A percentile compares a stretch with the other conserved stretches of the same genome.
Evolutionary conservation across 805 yeast species (phyloP).

Genomic region (Soucietia sequanensis): DNA sequence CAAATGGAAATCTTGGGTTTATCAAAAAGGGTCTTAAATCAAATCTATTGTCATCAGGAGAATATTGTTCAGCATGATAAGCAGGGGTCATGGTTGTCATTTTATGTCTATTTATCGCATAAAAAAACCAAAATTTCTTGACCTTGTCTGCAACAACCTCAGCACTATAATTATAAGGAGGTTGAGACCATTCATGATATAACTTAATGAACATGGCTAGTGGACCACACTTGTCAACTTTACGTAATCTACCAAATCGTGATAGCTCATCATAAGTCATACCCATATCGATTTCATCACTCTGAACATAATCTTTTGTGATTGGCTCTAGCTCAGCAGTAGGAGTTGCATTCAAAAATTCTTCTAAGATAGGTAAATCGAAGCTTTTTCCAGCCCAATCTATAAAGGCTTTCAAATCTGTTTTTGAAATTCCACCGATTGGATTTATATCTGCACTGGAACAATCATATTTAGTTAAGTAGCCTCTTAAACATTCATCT

Average conservation of each 20-base stretch:
- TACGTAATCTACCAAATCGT: constrained; percentile 84
- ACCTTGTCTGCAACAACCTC: constrained; percentile 89
- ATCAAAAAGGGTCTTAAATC: constrained; percentile 96
- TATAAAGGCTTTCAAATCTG: constrained; percentile 85
- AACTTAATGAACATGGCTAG: constrained; percentile 89
- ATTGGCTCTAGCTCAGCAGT: constrained; percentile 98
- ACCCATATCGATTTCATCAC: constrained; percentile 98
- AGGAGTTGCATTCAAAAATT: constrained; percentile 88
- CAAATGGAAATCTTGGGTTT: constrained; percentile 86
- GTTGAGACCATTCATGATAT: constrained; percentile 89
- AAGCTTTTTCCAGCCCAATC: constrained; percentile 70
- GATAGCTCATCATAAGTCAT: constrained; percentile 94
- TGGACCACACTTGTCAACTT: constrained; percentile 94
- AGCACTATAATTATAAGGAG: constrained; percentile 62
- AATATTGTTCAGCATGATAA: constrained; percentile 96
- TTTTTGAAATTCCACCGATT: constrained; percentile 97
- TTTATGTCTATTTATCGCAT: constrained; percentile 94
- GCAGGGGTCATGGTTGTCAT: constrained; percentile 97
- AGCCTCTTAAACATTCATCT: constrained; percentile 94
- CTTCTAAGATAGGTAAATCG: constrained; percentile 71
- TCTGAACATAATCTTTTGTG: constrained; percentile 86
- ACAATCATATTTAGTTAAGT: constrained; percentile 94
- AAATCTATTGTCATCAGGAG: constrained; percentile 96
- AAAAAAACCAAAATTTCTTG: constrained; percentile 86
- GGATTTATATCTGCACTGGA: constrained; percentile 98